Evolutionary conservation across 2,329 filamentous ascomycete genomes (phyloP), one percentile per base, ranked within the genome.

Genomic region (Pseudogymnoascus sp.): DNA sequence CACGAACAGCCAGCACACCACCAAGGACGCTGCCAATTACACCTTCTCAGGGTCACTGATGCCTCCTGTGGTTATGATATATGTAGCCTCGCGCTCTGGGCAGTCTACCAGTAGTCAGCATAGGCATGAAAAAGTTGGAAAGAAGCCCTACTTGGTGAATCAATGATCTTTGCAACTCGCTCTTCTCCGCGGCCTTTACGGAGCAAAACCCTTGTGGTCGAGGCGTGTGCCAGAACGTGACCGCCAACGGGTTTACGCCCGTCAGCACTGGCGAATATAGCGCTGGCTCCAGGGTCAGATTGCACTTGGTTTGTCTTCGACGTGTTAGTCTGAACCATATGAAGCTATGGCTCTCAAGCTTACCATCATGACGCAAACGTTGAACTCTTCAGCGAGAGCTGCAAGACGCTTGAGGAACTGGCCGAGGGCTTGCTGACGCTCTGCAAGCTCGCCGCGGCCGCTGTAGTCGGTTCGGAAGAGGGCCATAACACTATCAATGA

Each of bases 401-500:
- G 82, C 82, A 53, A 88, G 75, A 72, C 83, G 85, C 65, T 83
- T 82, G 40, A 89, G 75, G 70, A 88, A 88, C 66, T 85, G 81
- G 64, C 85, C 85, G 33, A 89, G 77, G 69, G 87, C 88, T 74
- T 88, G 84, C 73, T 89, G 87, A 29, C 87, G 81, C 67, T 89
- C 87, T 19, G 83, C 84, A 63, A 89, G 78, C 71, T 89, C 87
- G 17, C 85, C 87, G 62, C 87, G 83, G 7, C 87, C 87, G 68
- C 79, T 81, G 68, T 83, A 89, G 73, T 89, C 87, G 50, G 86
- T 85, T 35, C 87, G 82, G 69, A 88, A 89, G 63, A 86, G 82
- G 56, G 86, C 84, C 82, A 88, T 88, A 70, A 89, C 86, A 69
- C 85, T 88, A 74, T 89, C 87, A 69, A 89, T 83, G 67, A 89